Conservation (phyloP, 2,329 filamentous ascomycete genomes). For the Paecilomyces niveus region DNA sequence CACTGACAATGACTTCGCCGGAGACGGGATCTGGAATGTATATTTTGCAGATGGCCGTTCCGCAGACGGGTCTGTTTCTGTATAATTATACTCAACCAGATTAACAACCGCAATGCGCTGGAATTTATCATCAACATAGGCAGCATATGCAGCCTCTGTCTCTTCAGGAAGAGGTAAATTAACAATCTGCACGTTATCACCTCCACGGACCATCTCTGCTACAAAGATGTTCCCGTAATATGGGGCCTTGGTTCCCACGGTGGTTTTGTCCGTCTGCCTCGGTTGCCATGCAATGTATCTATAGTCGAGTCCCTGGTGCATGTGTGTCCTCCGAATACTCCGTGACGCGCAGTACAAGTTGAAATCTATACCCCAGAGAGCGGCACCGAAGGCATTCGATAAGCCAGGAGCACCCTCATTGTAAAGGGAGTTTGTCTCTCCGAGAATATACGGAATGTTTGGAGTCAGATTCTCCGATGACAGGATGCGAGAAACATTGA, state of each 20-base stretch:
- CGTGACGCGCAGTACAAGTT: slow-evolving; percentile 51
- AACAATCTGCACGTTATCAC: slow-evolving; percentile 42
- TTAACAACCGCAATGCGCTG: slow-evolving; percentile 50
- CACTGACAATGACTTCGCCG: slow-evolving; percentile 26
- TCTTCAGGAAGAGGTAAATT: slow-evolving; percentile 38
- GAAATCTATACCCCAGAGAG: slow-evolving; percentile 59
- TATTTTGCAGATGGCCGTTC: slow-evolving; percentile 16
- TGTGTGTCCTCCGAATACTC: slow-evolving; percentile 52
- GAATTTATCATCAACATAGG: slow-evolving; percentile 42
- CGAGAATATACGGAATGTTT: slow-evolving; percentile 48
- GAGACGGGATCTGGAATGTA: slow-evolving; percentile 16
- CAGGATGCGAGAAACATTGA: slow-evolving; percentile 42
- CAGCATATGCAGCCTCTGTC: slow-evolving; percentile 49
- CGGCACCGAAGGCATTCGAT: slow-evolving; percentile 59
- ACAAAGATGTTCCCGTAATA: slow-evolving; percentile 58
- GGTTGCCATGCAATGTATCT: slow-evolving; percentile 58
- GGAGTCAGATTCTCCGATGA: slow-evolving; percentile 18
- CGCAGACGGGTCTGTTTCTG: slow-evolving; percentile 34
- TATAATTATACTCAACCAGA: slow-evolving; percentile 54
- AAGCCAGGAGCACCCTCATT: slow-evolving; percentile 55
- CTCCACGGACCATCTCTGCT: slow-evolving; percentile 44
- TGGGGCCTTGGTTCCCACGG: slow-evolving; percentile 53
- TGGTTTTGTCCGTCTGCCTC: slow-evolving; percentile 42
- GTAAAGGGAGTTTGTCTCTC: slow-evolving; percentile 57
- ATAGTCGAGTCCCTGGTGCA: slow-evolving; percentile 60